phyloP scores from a whole-genome alignment of 225 moss, liverwort and hornwort genomes.

The Physcomitrellopsis africana region DNA sequence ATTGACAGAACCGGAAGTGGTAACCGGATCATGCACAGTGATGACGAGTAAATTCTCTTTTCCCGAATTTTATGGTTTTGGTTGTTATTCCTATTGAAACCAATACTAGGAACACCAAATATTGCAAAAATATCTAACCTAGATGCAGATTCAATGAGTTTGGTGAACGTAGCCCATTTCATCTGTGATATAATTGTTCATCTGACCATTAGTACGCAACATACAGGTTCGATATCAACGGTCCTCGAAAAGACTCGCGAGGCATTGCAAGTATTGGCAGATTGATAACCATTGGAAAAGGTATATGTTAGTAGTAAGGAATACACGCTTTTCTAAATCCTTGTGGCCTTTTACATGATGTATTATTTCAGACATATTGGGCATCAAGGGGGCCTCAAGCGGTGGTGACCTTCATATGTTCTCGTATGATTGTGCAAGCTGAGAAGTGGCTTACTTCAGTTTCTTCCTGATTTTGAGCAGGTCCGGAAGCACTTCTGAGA shows the following conservation, averaged over 20 bases:
- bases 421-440: background rate
- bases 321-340: background rate
- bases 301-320: constrained; percentile 31
- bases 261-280: constrained; percentile 59
- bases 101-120: background rate
- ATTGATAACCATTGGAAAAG: constrained; percentile 76
- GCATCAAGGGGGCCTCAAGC: background rate
- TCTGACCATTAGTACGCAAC: background rate
- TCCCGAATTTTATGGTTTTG: background rate
- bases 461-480: constrained; percentile 41
- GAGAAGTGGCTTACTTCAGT: constrained; percentile 7
- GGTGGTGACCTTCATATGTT: background rate
- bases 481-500: constrained; percentile 63
- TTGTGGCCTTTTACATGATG: background rate
- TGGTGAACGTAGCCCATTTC: constrained; percentile 13
- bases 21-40: constrained; percentile 52
- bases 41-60: constrained; percentile 59
- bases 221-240: constrained; percentile 72
- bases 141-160: background rate
- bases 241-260: constrained; percentile 55
- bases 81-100: background rate
- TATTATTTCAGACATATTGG: background rate
- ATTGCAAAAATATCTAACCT: constrained; percentile 1
- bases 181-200: background rate
- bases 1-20: constrained; percentile 53